These are phyloP conservation scores for Starmerella ratchasimensis DNA, from an alignment of 805 yeast genomes.

Conservation along the genomic window DNA sequence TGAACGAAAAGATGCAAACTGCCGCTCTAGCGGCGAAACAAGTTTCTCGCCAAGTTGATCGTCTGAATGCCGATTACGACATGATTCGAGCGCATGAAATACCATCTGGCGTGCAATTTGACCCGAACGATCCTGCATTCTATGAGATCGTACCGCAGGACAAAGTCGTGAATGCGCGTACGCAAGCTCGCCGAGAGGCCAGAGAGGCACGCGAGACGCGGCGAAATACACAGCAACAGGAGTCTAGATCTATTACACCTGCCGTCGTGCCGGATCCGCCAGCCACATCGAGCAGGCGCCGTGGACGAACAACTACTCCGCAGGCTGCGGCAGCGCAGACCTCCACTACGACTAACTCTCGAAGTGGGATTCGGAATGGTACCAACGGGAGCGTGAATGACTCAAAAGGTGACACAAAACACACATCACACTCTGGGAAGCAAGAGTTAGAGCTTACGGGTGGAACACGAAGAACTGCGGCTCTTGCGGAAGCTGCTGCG, in stretches of 20 bases:
- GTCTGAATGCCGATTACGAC: constrained; percentile 72
- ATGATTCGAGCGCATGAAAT: constrained; percentile 63
- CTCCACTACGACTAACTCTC: too few relatives aligned
- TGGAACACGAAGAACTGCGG: too few relatives aligned
- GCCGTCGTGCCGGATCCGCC: constrained; percentile 1
- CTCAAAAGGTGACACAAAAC: background rate
- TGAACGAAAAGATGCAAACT: constrained; percentile 96
- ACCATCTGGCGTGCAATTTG: constrained; percentile 54
- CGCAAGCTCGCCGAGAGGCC: constrained; percentile 84
- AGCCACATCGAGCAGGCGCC: constrained; percentile 8
- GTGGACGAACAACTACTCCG: constrained; percentile 9
- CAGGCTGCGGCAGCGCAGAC: constrained; percentile 6
- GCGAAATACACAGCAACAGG: constrained; percentile 25
- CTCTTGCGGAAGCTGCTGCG: background rate
- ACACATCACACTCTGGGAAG: background rate
- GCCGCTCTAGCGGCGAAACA: constrained; percentile 81
- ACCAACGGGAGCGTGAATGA: background rate
- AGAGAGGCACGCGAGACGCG: constrained; percentile 70
- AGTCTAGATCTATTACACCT: constrained; percentile 14
- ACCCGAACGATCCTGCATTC: constrained; percentile 80
- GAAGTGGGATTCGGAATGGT: too few relatives aligned
- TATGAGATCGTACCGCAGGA: constrained; percentile 40
- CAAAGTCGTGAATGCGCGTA: constrained; percentile 49
- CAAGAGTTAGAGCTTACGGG: too few relatives aligned
- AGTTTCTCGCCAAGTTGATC: constrained; percentile 47